phyloP scores from a whole-genome alignment of 257 asterid genomes.

The Paulownia fortunei region DNA sequence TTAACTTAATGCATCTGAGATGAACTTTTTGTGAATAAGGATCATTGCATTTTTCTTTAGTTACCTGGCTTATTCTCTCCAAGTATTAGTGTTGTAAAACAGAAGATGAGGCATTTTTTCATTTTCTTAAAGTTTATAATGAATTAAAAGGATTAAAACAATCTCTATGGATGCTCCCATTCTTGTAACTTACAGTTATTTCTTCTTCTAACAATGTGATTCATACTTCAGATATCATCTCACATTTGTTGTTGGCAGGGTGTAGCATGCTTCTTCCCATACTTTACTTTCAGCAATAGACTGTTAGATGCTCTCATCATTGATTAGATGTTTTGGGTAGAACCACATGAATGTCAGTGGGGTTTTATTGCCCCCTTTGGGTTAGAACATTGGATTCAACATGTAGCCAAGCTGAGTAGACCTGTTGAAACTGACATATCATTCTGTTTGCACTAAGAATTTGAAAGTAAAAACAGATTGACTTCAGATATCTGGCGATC shows the following conservation, averaged over 20 bases:
- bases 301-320: neutral
- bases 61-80: neutral
- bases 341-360: neutral
- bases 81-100: neutral
- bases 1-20: neutral
- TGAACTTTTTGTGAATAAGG: neutral
- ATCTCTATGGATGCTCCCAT: neutral
- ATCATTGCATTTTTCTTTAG: neutral
- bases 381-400: neutral
- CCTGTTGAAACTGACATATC: neutral
- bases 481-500: neutral
- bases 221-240: neutral
- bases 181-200: neutral
- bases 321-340: neutral
- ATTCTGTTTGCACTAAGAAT: neutral
- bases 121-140: neutral
- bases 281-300: neutral
- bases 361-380: neutral
- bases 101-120: neutral
- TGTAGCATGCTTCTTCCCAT: neutral
- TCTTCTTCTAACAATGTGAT: neutral
- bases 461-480: neutral
- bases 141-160: neutral
- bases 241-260: neutral
- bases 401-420: neutral